Evolutionary conservation across 768 basidiomycete species (phyloP).

Genomic region (Trametes maxima): DNA sequence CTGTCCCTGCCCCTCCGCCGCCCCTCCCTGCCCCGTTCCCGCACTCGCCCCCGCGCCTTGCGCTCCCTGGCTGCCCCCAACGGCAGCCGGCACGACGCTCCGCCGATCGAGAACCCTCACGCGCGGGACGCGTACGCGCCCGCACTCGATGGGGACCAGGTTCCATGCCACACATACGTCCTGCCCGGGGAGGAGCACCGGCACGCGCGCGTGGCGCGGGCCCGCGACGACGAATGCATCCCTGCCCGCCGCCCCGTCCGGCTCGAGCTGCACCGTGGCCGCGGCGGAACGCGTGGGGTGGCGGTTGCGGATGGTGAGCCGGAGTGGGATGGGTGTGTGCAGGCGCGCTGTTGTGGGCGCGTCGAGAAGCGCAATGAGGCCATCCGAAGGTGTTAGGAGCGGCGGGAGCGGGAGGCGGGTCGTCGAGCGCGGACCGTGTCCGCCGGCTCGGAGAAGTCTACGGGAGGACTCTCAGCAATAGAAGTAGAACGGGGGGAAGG

Average conservation of each 20-base stretch:
- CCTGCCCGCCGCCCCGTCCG: constrained; percentile 42
- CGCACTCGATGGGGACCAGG: constrained; percentile 75
- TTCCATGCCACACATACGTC: constrained; percentile 71
- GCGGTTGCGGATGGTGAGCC: constrained; percentile 65
- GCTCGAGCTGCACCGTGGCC: constrained; percentile 72
- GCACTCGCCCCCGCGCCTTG: constrained; percentile 29
- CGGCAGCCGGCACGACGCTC: constrained; percentile 34
- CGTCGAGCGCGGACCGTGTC: constrained; percentile 46
- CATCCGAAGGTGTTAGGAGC: constrained; percentile 61
- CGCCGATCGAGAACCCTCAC: constrained; percentile 62
- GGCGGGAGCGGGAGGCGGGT: constrained; percentile 62
- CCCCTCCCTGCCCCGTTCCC: constrained; percentile 2
- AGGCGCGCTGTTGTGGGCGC: constrained; percentile 64
- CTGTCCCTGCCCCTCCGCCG: constrained; percentile 35
- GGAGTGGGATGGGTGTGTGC: constrained; percentile 60
- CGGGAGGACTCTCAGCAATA: neutral
- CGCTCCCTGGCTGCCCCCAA: neutral
- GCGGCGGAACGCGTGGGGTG: constrained; percentile 66
- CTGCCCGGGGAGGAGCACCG: constrained; percentile 71
- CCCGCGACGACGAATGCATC: constrained; percentile 87
- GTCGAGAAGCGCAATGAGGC: constrained; percentile 64
- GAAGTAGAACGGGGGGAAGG: constrained; percentile 6
- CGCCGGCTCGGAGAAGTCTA: constrained; percentile 51
- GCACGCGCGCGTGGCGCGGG: constrained; percentile 62
- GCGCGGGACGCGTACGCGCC: constrained; percentile 60